These are phyloP conservation scores for Claviceps sp. DNA, from an alignment of 2,329 filamentous ascomycete genomes.

Conservation along the genomic window DNA sequence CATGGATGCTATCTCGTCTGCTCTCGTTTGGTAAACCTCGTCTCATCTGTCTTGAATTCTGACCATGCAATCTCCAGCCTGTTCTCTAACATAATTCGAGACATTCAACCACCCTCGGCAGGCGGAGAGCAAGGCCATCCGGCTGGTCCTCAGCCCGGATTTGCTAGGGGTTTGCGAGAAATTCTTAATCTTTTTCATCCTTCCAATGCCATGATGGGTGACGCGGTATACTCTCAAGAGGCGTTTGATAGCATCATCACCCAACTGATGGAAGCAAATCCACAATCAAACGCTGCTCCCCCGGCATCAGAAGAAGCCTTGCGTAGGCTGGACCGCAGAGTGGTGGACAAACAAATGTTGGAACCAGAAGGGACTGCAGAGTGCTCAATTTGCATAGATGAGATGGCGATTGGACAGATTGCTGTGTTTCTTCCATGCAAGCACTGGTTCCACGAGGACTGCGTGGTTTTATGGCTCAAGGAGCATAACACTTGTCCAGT, in stretches of 20 bases:
- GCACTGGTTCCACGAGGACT: conserved; percentile 86
- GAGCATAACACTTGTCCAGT: conserved; percentile 91
- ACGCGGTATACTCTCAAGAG: conserved; percentile 84
- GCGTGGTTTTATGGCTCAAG: conserved; percentile 69
- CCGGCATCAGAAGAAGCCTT: conserved; percentile 70
- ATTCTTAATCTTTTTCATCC: conserved; percentile 42
- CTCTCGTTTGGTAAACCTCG: background rate
- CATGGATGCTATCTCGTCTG: background rate
- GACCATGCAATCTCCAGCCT: conserved; percentile 22
- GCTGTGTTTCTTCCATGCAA: conserved; percentile 72
- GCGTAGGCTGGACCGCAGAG: conserved; percentile 55
- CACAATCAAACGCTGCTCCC: conserved; percentile 62
- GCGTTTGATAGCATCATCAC: conserved; percentile 81
- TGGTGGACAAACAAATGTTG: conserved; percentile 57
- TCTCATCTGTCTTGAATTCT: conserved; percentile 1
- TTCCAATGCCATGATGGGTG: conserved; percentile 46
- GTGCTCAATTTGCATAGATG: conserved; percentile 92
- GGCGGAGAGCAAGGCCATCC: conserved; percentile 11
- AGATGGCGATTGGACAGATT: conserved; percentile 57
- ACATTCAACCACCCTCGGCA: conserved; percentile 20
- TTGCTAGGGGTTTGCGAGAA: conserved; percentile 31
- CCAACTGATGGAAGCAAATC: conserved; percentile 74
- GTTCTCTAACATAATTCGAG: conserved; percentile 31
- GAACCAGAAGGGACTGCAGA: conserved; percentile 55
- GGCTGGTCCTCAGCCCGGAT: conserved; percentile 7